Base-by-base conservation (phyloP, 768 basidiomycete genomes). In the Leccinum variicolor region DNA sequence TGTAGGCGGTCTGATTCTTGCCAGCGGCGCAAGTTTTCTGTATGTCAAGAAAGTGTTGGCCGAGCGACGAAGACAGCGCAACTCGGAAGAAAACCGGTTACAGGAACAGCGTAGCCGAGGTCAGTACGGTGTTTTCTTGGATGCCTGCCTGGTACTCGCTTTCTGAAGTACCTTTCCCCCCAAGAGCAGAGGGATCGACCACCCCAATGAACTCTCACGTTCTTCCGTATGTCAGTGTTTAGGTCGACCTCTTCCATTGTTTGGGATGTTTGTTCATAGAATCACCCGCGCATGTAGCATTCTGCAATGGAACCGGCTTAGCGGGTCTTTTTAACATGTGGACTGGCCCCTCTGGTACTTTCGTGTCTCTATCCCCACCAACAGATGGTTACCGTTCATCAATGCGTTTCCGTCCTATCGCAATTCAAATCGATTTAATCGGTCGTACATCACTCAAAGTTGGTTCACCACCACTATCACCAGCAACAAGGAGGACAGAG, bases 11-110 rank as follows among this genome's bases (percentile, higher is more conserved):
- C 50, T 72, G 50, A 66, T 69, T 52, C 57, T 72, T 28, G 62
- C 61, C 3, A 71, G 65, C 10, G 71, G 71, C 15, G 68, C 60
- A 0, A 64, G 71, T 46, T 72, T 72, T 56, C 50, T 72, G 39
- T 71, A 67, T 25, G 71, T 69, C 54, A 72, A 72, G 53, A 71
- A 57, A 15, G 54, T 72, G 25, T 56, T 72, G 61, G 60, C 46
- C 6, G 59, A 65, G 13, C 67, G 72, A 36, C 64, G 71, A 51
- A 60, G 64, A 51, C 70, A 54, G 28, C 63, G 31, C 11, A 54
- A 61, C 53, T 62, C 63, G 11, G 56, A 71, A 21, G 56, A 61
- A 29, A 63, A 63, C 51, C 65, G 34, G 31, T 4, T 56, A 28
- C 57, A 41, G 21, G 69, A 63, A 52, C 62, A 51, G 9, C 19